Evolutionary conservation across 768 basidiomycete species (phyloP).

Genomic region (Suillus luteus): DNA sequence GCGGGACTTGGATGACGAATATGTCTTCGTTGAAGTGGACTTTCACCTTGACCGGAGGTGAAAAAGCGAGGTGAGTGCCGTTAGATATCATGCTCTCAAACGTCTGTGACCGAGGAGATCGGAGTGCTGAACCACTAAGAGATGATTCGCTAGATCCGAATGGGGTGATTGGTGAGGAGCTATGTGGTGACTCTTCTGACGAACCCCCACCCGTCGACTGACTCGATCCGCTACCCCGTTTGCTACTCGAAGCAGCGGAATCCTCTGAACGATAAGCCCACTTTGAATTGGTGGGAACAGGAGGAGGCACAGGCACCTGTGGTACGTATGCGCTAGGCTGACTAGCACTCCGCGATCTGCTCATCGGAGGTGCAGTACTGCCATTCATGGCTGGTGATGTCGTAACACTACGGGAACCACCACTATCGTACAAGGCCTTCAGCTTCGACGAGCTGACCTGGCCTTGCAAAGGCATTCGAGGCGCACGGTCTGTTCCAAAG

Average conservation of each 20-base stretch:
- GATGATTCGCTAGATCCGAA: constrained; percentile 90
- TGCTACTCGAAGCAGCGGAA: constrained; percentile 45
- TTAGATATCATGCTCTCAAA: constrained; percentile 44
- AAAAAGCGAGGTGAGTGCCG: constrained; percentile 26
- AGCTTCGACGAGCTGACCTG: constrained; percentile 73
- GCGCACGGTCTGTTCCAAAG: constrained; percentile 50
- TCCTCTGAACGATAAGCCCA: constrained; percentile 52
- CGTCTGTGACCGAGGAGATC: constrained; percentile 55
- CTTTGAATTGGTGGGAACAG: constrained; percentile 48
- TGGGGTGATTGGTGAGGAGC: constrained; percentile 84
- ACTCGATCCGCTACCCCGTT: constrained; percentile 84
- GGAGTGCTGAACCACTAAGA: constrained; percentile 56
- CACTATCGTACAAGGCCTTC: constrained; percentile 51
- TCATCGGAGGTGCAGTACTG: constrained; percentile 33
- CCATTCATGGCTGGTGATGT: constrained; percentile 33
- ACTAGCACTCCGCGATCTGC: constrained; percentile 75
- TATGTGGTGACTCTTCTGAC: constrained; percentile 84
- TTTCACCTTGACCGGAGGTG: constrained; percentile 80
- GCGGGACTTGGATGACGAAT: constrained; percentile 89
- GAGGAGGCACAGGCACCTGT: constrained; percentile 49
- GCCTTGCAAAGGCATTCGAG: constrained; percentile 50
- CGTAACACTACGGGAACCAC: constrained; percentile 35
- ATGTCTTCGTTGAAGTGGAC: constrained; percentile 95
- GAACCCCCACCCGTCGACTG: constrained; percentile 74
- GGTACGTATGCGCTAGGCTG: constrained; percentile 74